Evolutionary conservation across 202 grass and related monocot species (phyloP), one percentile per base, ranked within the genome.

Genomic region (Thinopyrum obtusiflorum): DNA sequence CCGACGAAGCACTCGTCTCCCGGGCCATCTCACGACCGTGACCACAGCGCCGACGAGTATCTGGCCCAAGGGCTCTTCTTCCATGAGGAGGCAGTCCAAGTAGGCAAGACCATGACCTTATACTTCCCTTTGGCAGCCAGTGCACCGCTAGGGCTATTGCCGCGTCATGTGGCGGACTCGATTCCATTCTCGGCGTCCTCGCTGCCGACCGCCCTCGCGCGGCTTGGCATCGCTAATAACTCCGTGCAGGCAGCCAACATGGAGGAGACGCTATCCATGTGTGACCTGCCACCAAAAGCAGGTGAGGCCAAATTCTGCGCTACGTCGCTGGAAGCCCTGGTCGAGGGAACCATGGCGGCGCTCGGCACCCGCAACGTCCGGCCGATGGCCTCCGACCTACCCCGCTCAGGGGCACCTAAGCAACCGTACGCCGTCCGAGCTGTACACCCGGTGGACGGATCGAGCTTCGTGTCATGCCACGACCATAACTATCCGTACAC

Each of bases 161-260:
- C 81, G 24, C 86, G 73, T 13, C 63, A 26, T 4, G 51, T 53
- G 23, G 86, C 86, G 0, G 73, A 79, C 26, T 44, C 80, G 17
- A 60, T 88, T n/a, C 86, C 79, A 3, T 88, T 87, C 73, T 77
- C 86, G 12, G 65, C 59, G 17, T 68, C 61, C 10, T 26, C 72
- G 12, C 46, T 87, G 39, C 49, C 53, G n/a, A 11, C 10, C 36
- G 57, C 39, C 69, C 36, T 87, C 53, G 11, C 49, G 7, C 11
- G 0, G 63, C 82, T 88, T 36, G 24, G 25, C 1, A 32, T 79
- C 24, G 65, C 65, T 14, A 23, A 8, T 6, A 14, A 23, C 68
- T 89, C 87, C 15, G 23, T 8, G 53, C 49, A 79, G 76, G 87
- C 87, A 11, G 82, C 25, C 33, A 18, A 4, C 32, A 53, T 89